Conservation (phyloP, 2,329 filamentous ascomycete species). For the Herpomyces periplanetae region DNA sequence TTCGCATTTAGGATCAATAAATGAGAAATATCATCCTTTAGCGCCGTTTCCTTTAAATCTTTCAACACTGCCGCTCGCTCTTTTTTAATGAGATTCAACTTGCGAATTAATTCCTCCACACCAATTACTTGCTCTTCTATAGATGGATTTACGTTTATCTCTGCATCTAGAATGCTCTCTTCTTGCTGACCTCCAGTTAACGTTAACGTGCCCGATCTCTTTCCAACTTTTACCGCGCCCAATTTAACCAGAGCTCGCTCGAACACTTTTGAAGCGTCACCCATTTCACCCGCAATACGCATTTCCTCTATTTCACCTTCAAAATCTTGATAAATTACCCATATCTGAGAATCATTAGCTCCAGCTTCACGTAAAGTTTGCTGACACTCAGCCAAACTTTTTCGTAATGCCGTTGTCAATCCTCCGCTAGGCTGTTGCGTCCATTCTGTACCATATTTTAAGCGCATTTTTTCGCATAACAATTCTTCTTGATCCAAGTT, state of each 20-base stretch:
- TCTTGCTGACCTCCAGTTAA: constrained; percentile 18
- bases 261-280: constrained; percentile 57
- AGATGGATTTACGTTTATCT: constrained; percentile 35
- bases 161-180: constrained; percentile 52
- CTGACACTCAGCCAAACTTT: constrained; percentile 52
- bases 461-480: constrained; percentile 94
- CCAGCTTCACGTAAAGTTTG: constrained; percentile 63
- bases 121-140: constrained; percentile 58
- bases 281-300: constrained; percentile 47
- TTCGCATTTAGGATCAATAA: constrained; percentile 95
- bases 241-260: constrained; percentile 48
- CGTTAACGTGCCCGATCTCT: constrained; percentile 16
- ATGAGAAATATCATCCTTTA: constrained; percentile 86
- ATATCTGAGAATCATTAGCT: constrained; percentile 46
- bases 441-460: constrained; percentile 83
- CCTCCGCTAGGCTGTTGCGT: constrained; percentile 78
- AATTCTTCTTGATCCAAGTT: constrained; percentile 88
- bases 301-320: constrained; percentile 78
- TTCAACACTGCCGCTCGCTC: constrained; percentile 73
- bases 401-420: constrained; percentile 48
- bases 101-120: constrained; percentile 66
- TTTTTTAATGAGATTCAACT: constrained; percentile 58
- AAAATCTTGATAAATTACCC: constrained; percentile 44
- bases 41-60: constrained; percentile 89
- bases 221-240: constrained; percentile 19